Evolutionary conservation across 257 asterid species (phyloP), one percentile per base, ranked within the genome.

Genomic region (Schizonepeta tenuifolia): DNA sequence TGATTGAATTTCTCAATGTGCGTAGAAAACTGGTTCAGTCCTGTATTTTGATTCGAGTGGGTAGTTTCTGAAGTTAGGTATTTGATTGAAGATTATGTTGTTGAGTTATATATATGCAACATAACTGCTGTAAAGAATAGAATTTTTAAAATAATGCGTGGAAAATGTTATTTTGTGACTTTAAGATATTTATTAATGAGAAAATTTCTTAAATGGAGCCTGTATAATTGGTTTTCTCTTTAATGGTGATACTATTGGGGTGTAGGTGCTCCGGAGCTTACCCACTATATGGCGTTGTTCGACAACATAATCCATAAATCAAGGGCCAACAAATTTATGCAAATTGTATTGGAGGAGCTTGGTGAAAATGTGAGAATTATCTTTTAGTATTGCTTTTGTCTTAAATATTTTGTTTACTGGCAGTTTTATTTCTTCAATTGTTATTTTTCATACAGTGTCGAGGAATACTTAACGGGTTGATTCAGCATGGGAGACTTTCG

Each of bases 401-500:
- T 21, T 60, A 36, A 44, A 49, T 9, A 44, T 77, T 43, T 57
- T 1, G 65, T 55, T 65, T 46, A 33, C 47, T 51, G 31, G 4
- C 38, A 56, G 57, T 79, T 21, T 63, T 59, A 41, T 35, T 54
- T 35, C 40, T 17, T 44, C 44, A 14, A 78, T 72, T 46, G 9
- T 72, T 80, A 9, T 6, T 21, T 20, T 13, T 5, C 26, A 43
- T 77, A 7, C 70, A 94, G 97, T 91, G 97, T 72, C 84, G 78
- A 75, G 83, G 67, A 70, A 81, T 94, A 77, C 84, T 91, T 78
- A 86, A 82, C 31, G 90, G 89, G 65, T 71, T 94, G 87, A 79
- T 89, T 82, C 95, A 94, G 80, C 99, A 94, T 28, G 99, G 99
- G 36, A 87, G 99, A 84, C 96, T 91, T 71, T 84, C 97, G 0